Percentiles rank a stretch among this genome's conserved stretches.
phyloP scores from a whole-genome alignment of 176 grass and related monocot species.

The Paspalum notatum region DNA sequence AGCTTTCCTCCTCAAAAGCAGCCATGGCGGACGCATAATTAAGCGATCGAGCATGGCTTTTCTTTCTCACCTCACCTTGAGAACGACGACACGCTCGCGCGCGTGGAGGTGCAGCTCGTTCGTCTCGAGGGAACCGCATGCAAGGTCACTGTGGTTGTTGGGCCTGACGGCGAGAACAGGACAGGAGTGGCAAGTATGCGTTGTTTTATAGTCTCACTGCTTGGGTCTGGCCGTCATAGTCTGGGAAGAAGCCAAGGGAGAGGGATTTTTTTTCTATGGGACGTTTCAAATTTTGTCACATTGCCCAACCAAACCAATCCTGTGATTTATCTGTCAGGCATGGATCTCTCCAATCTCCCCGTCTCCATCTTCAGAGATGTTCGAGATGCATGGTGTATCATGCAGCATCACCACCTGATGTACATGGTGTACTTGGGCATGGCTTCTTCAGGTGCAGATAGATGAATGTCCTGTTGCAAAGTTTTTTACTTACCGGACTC shows the following conservation, averaged over 20 bases:
- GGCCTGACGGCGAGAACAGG: slow-evolving; percentile 26
- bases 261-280: slow-evolving; percentile 2
- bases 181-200: slow-evolving; percentile 25
- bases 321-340: slow-evolving; percentile 25
- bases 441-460: slow-evolving; percentile 11
- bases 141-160: slow-evolving; percentile 37
- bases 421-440: background rate
- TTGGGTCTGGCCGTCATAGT: background rate
- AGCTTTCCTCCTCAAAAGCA: slow-evolving; percentile 56
- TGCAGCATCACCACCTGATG: background rate
- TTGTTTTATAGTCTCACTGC: slow-evolving; percentile 32
- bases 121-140: slow-evolving; percentile 28
- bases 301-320: slow-evolving; percentile 7
- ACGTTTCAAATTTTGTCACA: slow-evolving; percentile 32
- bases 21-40: slow-evolving; percentile 34
- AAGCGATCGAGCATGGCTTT: slow-evolving; percentile 42
- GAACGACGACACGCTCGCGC: slow-evolving; percentile 39
- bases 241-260: slow-evolving; percentile 5
- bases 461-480: slow-evolving; percentile 10
- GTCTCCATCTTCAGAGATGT: slow-evolving; percentile 13
- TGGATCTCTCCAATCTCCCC: background rate
- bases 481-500: slow-evolving; percentile 15
- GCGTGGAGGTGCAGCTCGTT: slow-evolving; percentile 44
- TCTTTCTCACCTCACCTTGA: slow-evolving; percentile 24
- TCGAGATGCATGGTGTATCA: background rate